A percentile compares a stretch with the other conserved stretches of the same genome.
Evolutionary conservation across 441 rosid species (phyloP).

Genomic region (Corymbia calophylla): DNA sequence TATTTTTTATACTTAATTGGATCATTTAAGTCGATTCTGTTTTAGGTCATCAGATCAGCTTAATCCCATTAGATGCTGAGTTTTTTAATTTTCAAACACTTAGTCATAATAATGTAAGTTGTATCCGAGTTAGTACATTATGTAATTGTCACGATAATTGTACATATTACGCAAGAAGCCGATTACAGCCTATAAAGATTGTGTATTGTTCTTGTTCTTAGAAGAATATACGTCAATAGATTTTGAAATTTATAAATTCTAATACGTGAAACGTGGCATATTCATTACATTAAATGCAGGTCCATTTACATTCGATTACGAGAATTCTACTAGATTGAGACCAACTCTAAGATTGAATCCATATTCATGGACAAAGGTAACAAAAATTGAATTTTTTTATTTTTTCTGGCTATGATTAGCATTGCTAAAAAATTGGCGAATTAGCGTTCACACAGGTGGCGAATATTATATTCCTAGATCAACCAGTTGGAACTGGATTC

Average conservation of each 20-base stretch:
- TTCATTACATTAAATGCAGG: not conserved
- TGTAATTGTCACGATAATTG: not conserved
- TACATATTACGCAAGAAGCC: not conserved
- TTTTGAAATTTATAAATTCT: not conserved
- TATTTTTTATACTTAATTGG: no score
- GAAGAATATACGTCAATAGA: not conserved
- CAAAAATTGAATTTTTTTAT: no score
- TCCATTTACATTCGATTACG: not conserved
- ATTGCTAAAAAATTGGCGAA: no score
- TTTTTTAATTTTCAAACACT: no score
- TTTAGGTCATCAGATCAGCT: no score
- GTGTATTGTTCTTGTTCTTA: not conserved
- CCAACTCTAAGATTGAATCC: not conserved
- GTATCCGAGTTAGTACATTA: not conserved
- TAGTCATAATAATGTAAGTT: not conserved
- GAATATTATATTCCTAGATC: constrained; percentile 22
- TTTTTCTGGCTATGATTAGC: not conserved
- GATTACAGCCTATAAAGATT: not conserved
- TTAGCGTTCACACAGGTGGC: not conserved
- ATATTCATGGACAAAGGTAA: not conserved
- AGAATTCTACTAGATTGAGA: not conserved
- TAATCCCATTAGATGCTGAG: no score
- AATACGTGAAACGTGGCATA: not conserved
- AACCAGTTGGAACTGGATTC: constrained; percentile 25
- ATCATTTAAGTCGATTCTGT: no score